Evolutionary conservation across 352 stramenopile species (phyloP).

Genomic region (Phytopythium sindhum): DNA sequence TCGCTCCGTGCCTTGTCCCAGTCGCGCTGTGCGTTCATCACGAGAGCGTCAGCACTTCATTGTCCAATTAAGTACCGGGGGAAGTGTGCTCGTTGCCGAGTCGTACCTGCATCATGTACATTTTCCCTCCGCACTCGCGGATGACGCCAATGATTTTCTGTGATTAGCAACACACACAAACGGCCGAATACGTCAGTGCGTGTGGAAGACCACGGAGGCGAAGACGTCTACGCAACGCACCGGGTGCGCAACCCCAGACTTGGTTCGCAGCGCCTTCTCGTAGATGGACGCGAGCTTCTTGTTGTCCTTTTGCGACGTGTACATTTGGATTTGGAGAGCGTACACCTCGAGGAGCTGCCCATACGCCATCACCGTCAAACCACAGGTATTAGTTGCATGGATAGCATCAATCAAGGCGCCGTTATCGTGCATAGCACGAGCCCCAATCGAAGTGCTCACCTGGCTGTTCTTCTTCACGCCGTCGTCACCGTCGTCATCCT

Average conservation of each 20-base stretch:
- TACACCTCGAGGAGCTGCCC: slow-evolving; percentile 91
- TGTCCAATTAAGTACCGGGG: not conserved
- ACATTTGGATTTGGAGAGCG: slow-evolving; percentile 92
- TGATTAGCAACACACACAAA: not conserved
- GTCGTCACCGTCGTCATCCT: slow-evolving; percentile 83
- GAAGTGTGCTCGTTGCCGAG: too few species aligned
- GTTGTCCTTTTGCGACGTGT: slow-evolving; percentile 90
- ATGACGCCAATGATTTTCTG: slow-evolving; percentile 93
- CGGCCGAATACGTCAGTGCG: not conserved
- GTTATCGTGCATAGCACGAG: too few species aligned
- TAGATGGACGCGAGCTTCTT: slow-evolving; percentile 94
- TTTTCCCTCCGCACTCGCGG: slow-evolving; percentile 94
- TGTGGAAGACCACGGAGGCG: not conserved
- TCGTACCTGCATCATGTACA: slow-evolving; percentile 91
- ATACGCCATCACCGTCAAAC: not conserved
- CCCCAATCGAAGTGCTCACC: slow-evolving; percentile 16
- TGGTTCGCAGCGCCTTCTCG: slow-evolving; percentile 87
- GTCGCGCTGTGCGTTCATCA: slow-evolving; percentile 45
- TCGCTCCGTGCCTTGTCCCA: slow-evolving; percentile 92
- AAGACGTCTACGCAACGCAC: slow-evolving; percentile 21
- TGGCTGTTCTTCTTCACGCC: slow-evolving; percentile 80
- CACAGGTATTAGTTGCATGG: not conserved
- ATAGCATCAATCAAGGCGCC: too few species aligned
- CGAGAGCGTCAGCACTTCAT: not conserved
- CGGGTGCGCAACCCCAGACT: slow-evolving; percentile 88